A percentile compares a stretch with the other conserved stretches of the same genome.
Conservation (phyloP, 1,139 yeast species). For the Scheffersomyces illinoinensis region DNA sequence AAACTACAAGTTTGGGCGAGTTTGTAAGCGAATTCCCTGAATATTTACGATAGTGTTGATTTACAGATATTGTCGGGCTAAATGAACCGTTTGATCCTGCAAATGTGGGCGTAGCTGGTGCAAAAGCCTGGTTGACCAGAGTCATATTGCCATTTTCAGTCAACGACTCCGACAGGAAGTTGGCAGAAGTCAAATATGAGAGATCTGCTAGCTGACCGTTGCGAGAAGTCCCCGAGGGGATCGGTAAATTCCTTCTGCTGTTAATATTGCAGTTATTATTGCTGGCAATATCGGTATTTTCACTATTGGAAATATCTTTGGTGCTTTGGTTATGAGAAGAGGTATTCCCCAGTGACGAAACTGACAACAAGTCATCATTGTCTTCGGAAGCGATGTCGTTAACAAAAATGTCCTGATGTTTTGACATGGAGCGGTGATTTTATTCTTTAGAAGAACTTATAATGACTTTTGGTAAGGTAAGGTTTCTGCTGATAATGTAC, state of each 20-base stretch:
- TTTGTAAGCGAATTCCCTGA: constrained; percentile 23
- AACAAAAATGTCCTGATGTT: background rate
- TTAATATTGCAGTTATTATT: background rate
- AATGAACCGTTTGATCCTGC: constrained; percentile 2
- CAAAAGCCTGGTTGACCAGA: constrained; percentile 1
- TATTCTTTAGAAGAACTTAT: background rate
- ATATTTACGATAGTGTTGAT: constrained; percentile 16
- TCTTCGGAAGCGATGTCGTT: background rate
- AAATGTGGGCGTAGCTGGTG: constrained; percentile 10
- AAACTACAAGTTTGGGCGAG: constrained; percentile 24
- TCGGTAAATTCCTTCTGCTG: background rate
- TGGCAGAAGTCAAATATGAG: constrained; percentile 36
- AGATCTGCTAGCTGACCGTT: constrained; percentile 9
- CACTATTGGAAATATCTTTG: background rate
- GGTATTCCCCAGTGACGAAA: background rate
- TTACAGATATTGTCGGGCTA: constrained; percentile 3
- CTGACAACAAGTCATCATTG: background rate
- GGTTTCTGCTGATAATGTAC: background rate
- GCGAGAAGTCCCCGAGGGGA: background rate
- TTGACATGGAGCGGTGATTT: background rate
- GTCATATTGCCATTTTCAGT: constrained; percentile 4
- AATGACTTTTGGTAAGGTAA: background rate
- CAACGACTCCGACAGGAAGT: constrained; percentile 46
- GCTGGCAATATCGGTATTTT: background rate
- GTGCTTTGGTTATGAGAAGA: background rate